phyloP scores from a whole-genome alignment of 129 eudicot species.

The Centaurea solstitialis region DNA sequence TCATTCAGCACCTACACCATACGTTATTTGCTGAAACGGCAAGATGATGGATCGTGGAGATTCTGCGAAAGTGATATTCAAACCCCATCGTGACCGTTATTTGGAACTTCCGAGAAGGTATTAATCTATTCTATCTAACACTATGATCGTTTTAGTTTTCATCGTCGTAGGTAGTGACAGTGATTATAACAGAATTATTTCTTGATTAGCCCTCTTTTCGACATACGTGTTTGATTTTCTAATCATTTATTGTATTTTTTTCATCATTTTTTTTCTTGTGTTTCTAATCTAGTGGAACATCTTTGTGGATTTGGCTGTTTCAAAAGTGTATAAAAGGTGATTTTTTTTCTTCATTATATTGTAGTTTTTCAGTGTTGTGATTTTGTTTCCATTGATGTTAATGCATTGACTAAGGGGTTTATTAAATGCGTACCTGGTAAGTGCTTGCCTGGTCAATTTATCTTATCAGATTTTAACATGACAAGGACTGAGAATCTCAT shows the following conservation, averaged over 20 bases:
- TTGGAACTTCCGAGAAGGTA: constrained; percentile 14
- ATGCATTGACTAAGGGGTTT: background rate
- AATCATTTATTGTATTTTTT: constrained; percentile 18
- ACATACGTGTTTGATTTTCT: constrained; percentile 5
- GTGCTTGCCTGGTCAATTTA: no score
- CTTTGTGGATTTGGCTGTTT: constrained; percentile 6
- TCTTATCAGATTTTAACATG: no score
- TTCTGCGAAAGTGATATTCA: constrained; percentile 74
- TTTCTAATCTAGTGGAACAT: constrained; percentile 11
- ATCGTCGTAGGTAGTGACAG: constrained; percentile 1
- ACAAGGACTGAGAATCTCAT: no score
- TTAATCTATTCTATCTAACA: constrained; percentile 9
- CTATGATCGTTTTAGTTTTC: background rate
- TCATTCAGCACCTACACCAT: constrained; percentile 74
- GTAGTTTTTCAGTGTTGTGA: background rate
- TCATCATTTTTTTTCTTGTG: background rate
- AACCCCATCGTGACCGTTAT: constrained; percentile 41
- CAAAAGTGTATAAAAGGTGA: constrained; percentile 19
- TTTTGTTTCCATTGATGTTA: constrained; percentile 11
- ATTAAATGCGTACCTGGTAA: no score
- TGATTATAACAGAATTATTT: background rate
- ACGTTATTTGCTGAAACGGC: constrained; percentile 69
- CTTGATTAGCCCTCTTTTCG: background rate
- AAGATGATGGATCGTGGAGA: constrained; percentile 86
- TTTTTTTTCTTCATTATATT: background rate